Evolutionary conservation across 768 basidiomycete genomes (phyloP), one percentile per base, ranked within the genome.

Genomic region (Naganishia antarctica): DNA sequence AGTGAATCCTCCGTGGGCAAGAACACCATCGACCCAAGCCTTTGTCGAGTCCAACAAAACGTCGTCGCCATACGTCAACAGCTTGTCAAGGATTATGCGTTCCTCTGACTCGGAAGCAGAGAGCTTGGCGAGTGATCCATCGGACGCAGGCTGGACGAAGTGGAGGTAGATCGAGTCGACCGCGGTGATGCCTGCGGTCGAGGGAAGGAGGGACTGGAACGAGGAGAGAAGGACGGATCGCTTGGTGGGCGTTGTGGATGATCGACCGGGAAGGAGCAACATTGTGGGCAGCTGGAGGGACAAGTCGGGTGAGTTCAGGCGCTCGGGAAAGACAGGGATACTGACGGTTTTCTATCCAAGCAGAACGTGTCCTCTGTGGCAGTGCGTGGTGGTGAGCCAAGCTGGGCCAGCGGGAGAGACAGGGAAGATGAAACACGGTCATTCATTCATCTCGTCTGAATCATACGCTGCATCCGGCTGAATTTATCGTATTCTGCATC

Each of bases 101-200:
- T 81, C 77, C 0, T 79, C 49, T 0, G 86, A 87, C 1, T 71
- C 72, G 0, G 73, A 44, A 48, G 82, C 74, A 0, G 74, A 67
- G 6, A 91, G 81, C 8, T 84, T 81, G 0, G 70, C 70, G 67
- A 87, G 82, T 0, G 81, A 73, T 1, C 76, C 74, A 2, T 74
- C 68, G 2, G 83, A 81, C 9, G 79, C 76, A 65, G 85, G 84
- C 68, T 89, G 84, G 70, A 97, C 84, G 15, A 94, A 83, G 77
- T 99, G 96, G 4, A 94, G 76, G 81, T 87, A 90, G 61, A 93
- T 80, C 12, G 89, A 86, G 69, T 96, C 91, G 51, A 97, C 78
- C 4, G 88, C 84, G 8, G 78, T 70, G 70, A 97, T 75, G 18
- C 28, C 6, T 37, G 53, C 6, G 13, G 43, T 9, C 50, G 81